Conservation (phyloP, 2,329 filamentous ascomycete species). For the Monosporascus cannonballus region DNA sequence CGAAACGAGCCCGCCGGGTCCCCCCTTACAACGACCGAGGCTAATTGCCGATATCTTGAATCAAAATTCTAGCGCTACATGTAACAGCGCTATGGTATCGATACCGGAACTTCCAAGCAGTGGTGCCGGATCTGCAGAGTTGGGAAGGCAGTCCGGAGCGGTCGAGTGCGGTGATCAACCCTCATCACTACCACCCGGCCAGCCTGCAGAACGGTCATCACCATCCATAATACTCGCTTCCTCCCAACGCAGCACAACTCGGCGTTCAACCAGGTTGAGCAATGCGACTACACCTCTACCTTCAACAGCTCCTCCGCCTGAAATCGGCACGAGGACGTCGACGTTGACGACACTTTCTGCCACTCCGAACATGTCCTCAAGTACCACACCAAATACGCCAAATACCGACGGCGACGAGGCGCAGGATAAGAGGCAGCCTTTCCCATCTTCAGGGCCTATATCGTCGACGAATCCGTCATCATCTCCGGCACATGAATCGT, state of each 20-base stretch:
- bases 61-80: slow-evolving; percentile 14
- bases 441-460: neutral
- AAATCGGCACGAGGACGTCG: slow-evolving; percentile 18
- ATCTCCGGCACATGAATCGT: slow-evolving; percentile 8
- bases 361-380: slow-evolving; percentile 20
- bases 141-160: slow-evolving; percentile 5
- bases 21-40: slow-evolving; percentile 15
- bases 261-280: slow-evolving; percentile 12
- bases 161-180: slow-evolving; percentile 2
- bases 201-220: slow-evolving; percentile 10
- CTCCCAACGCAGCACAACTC: slow-evolving; percentile 14
- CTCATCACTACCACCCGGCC: neutral
- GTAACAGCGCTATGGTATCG: slow-evolving; percentile 11
- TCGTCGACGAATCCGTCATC: neutral
- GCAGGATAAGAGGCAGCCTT: neutral
- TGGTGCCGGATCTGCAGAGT: neutral
- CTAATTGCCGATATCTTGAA: slow-evolving; percentile 14
- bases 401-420: neutral
- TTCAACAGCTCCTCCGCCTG: slow-evolving; percentile 10
- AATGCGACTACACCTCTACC: slow-evolving; percentile 14
- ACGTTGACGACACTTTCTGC: slow-evolving; percentile 19
- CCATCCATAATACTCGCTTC: slow-evolving; percentile 20
- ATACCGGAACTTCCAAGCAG: slow-evolving; percentile 13
- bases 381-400: slow-evolving; percentile 20
- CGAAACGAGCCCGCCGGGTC: slow-evolving; percentile 24